Evolutionary conservation across 495 filamentous ascomycete genomes (phyloP), one percentile per base, ranked within the genome.

Genomic region (Amphirosellinia nigrospora): DNA sequence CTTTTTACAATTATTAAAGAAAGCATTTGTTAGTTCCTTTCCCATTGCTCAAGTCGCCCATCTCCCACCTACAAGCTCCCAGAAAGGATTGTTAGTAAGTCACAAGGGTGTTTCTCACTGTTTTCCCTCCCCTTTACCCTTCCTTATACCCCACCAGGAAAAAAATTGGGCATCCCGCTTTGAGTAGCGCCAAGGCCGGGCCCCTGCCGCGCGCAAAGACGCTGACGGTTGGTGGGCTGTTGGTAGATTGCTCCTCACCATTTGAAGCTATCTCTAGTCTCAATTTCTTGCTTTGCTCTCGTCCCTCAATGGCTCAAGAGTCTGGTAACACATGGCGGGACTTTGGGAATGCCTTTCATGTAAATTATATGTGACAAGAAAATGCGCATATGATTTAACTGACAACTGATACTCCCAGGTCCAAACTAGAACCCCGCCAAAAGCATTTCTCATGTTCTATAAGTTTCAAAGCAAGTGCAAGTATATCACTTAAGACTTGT

Each of bases 151-250:
- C 64, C 64, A 66, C 64, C 64, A 66, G 19, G 48, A 39, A 32
- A 66, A 34, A 64, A 7, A 1, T 66, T 23, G 50, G 63, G 10
- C 34, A 65, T 65, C 46, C 63, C 63, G 41, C 63, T 46, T 65
- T 64, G 61, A 21, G 63, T 30, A 52, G 63, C n/a, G 34, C 63
- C 61, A 64, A 50, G 61, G 43, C 38, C 50, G 15, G 61, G 28
- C 3, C 39, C 38, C 36, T 61, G 58, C 10, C 58, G 19, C 5
- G 19, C 5, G 8, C 7, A 38, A 41, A 34, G 36, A 61, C 36
- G 16, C 19, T 26, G 4, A n/a, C 9, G 11, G 38, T 43, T 43
- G 23, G n/a, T 23, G n/a, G 32, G 23, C 32, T 45, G 38, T n/a
- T 34, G 9, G 52, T 30, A 34, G 34, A 56, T 0, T 34, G 32